Evolutionary conservation across 2,329 filamentous ascomycete species (phyloP).

Genomic region (Clarireedia sp.): DNA sequence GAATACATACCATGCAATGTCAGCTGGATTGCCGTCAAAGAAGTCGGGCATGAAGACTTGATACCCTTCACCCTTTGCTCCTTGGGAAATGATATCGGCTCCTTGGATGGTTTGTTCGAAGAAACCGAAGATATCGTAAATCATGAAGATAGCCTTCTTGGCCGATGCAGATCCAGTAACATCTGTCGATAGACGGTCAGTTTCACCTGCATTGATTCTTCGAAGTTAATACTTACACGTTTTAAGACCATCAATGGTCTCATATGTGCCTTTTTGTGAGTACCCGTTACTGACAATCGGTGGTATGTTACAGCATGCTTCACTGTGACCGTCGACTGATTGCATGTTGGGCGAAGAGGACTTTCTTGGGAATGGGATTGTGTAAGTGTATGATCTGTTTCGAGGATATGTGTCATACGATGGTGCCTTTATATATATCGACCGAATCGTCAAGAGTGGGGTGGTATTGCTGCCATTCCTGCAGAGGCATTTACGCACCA

Average conservation of each 20-base stretch:
- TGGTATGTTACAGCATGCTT: slow-evolving; percentile 50
- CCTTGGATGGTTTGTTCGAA: slow-evolving; percentile 63
- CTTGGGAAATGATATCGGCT: slow-evolving; percentile 53
- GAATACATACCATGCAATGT: slow-evolving; percentile 41
- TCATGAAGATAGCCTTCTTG: slow-evolving; percentile 50
- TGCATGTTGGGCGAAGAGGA: slow-evolving; percentile 6
- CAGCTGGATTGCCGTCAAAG: slow-evolving; percentile 54
- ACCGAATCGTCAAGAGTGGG: not conserved
- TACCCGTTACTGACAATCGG: slow-evolving; percentile 48
- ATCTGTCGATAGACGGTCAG: slow-evolving; percentile 23
- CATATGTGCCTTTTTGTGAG: slow-evolving; percentile 45
- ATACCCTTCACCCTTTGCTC: slow-evolving; percentile 45
- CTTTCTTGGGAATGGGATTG: not conserved
- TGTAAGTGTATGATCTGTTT: not conserved
- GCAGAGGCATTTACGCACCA: no score
- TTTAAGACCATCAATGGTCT: slow-evolving; percentile 45
- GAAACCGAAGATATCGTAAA: slow-evolving; percentile 61
- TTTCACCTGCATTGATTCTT: not conserved
- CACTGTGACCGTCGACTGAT: slow-evolving; percentile 37
- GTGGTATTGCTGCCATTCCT: not conserved
- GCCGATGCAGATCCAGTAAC: slow-evolving; percentile 39
- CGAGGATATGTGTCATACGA: not conserved
- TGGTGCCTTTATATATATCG: no score
- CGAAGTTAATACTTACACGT: slow-evolving; percentile 34
- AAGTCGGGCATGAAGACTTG: slow-evolving; percentile 87